Conservation (phyloP, 768 basidiomycete species). For the Arthromyces matolae region DNA sequence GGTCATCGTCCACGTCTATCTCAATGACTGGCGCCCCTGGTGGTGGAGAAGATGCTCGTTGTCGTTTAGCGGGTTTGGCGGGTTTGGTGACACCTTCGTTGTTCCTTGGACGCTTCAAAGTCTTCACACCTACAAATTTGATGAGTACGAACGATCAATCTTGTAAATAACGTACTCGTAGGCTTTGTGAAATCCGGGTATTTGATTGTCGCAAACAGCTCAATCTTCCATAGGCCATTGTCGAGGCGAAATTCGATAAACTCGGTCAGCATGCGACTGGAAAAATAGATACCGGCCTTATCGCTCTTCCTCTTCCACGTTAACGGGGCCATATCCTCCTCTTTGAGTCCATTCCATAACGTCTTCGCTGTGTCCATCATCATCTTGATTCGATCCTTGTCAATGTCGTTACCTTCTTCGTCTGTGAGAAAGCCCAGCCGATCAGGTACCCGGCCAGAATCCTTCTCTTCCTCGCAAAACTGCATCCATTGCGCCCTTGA, state of each 20-base stretch:
- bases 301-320: constrained; percentile 5
- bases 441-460: not conserved
- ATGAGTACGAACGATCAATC: not conserved
- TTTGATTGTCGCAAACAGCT: constrained; percentile 1
- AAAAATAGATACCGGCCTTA: not conserved
- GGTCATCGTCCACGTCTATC: not conserved
- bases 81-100: not conserved
- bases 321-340: not conserved
- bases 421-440: constrained; percentile 3
- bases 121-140: not conserved
- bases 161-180: not conserved
- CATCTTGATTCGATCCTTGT: not conserved
- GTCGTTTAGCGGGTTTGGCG: not conserved
- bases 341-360: constrained; percentile 3
- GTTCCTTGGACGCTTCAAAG: not conserved
- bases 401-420: not conserved
- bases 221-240: constrained; percentile 3
- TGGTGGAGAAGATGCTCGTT: not conserved
- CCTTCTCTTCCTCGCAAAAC: not conserved
- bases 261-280: not conserved
- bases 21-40: not conserved
- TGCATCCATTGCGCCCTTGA: not conserved
- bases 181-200: constrained; percentile 4
- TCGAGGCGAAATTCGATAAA: constrained; percentile 5
- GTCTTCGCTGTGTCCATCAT: constrained; percentile 1